phyloP scores from a whole-genome alignment of 345 rosid genomes.

The Gossypium longicalyx region DNA sequence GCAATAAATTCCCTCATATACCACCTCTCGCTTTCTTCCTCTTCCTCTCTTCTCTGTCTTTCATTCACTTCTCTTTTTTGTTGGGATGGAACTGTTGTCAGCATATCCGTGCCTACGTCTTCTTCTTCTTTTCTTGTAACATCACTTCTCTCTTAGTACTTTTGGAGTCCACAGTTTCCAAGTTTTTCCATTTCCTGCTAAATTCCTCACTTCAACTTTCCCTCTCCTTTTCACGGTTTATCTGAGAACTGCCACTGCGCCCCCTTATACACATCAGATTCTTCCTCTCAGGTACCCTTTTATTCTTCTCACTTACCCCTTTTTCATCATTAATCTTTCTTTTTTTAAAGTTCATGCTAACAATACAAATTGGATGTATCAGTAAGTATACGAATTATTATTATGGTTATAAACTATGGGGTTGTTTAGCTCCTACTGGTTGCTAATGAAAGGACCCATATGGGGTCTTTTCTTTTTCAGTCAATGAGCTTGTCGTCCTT shows the following conservation, averaged over 20 bases:
- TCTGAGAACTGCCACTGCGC: slow-evolving; percentile 17
- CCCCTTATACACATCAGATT: slow-evolving; percentile 16
- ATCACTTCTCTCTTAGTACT: not conserved
- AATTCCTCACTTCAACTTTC: slow-evolving; percentile 5
- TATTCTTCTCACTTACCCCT: not conserved
- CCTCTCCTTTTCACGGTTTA: not conserved
- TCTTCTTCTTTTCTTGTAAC: not conserved
- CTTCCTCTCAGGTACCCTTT: slow-evolving; percentile 36
- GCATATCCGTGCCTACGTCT: too few relatives aligned
- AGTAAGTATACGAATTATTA: not conserved
- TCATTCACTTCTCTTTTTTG: not conserved
- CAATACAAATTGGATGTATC: not conserved
- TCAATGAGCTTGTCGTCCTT: slow-evolving; percentile 6
- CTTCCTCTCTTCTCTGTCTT: not conserved
- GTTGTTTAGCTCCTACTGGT: not conserved
- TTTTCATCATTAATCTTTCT: not conserved
- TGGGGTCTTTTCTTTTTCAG: not conserved
- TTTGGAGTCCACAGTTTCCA: slow-evolving; percentile 3
- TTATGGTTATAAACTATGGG: not conserved
- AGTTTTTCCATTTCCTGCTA: slow-evolving; percentile 11
- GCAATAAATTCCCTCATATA: not conserved
- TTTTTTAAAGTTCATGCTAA: not conserved
- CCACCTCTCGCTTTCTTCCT: not conserved
- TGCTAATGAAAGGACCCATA: not conserved
- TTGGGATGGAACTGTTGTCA: too few relatives aligned